Evolutionary conservation across 2,329 filamentous ascomycete species (phyloP).

Genomic region (Fusarium abutilonis): DNA sequence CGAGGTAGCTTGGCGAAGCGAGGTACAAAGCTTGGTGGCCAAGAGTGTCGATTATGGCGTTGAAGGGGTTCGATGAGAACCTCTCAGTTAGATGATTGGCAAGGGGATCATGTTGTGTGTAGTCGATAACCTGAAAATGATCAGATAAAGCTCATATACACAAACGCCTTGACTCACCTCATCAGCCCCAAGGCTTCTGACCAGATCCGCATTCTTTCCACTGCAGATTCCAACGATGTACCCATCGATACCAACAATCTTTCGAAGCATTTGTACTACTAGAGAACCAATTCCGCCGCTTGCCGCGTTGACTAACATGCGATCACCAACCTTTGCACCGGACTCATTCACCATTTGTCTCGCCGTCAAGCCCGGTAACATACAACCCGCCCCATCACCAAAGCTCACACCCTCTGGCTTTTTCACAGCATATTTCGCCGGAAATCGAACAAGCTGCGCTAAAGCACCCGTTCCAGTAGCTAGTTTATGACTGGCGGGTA

Average conservation of each 20-base stretch:
- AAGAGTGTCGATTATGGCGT: constrained; percentile 61
- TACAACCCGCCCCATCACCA: constrained; percentile 51
- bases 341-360: constrained; percentile 53
- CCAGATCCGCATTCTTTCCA: constrained; percentile 56
- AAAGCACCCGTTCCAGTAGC: constrained; percentile 53
- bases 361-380: constrained; percentile 54
- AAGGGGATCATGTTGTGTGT: constrained; percentile 51
- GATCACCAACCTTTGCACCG: constrained; percentile 50
- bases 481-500: constrained; percentile 49
- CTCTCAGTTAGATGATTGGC: constrained; percentile 47
- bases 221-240: constrained; percentile 61
- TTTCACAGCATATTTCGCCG: constrained; percentile 47
- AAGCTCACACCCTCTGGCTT: constrained; percentile 47
- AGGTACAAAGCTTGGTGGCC: constrained; percentile 59
- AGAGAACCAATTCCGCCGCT: constrained; percentile 62
- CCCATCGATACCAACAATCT: constrained; percentile 53
- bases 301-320: constrained; percentile 61
- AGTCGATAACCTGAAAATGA: constrained; percentile 53
- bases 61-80: constrained; percentile 49
- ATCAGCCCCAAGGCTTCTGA: constrained; percentile 59
- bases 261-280: constrained; percentile 56
- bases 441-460: constrained; percentile 52
- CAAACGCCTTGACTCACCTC: constrained; percentile 51
- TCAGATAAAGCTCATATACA: not conserved
- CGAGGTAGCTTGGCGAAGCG: constrained; percentile 53